Base-by-base conservation (phyloP, 2,329 filamentous ascomycete genomes). In the Phoma herbarum region DNA sequence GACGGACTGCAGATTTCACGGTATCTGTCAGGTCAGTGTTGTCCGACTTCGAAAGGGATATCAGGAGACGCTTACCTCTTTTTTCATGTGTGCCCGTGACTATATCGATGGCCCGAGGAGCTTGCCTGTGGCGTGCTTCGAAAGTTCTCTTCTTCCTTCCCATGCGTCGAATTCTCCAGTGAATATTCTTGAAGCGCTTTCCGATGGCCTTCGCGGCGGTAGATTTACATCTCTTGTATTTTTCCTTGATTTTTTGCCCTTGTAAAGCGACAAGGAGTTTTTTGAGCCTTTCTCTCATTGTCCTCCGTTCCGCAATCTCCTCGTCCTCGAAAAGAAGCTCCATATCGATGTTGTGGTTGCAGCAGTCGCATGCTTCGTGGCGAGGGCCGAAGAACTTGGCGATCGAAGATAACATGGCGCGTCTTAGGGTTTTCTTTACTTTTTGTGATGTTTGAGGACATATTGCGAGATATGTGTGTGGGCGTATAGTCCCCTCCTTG, bases 311-410 rank as follows among this genome's bases (percentile, higher is more conserved):
- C 1, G 8, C 23, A 18, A 10, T 10, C 22, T 23, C 20, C 11
- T 25, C 11, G 3, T 25, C 41, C 2, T 43, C 23, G 11, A 26
- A 16, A 20, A 43, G 41, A 12, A 20, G 18, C 22, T 4, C 41
- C 5, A 37, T 22, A 12, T 55, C 45, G 11, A 28, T 23, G 7
- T 48, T 26, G 37, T 52, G 49, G 14, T 57, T 26, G 43, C 55
- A 57, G 48, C 55, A 57, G 22, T 48, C 35, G 49, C 55, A 57
- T 7, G 28, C 20, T 12, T 6, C 22, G 18, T 22, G 23, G 18
- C 43, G 35, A 12, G 20, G 7, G 29, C 42, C 12, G 12, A 51
- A 9, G 35, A 46, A 28, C 4, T 22, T 14, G 8, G 25, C 11
- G 33, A 35, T 1, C 3, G 20, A 16, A 14, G 31, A 46, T 1